Base-by-base conservation (phyloP, 2,329 filamentous ascomycete genomes). In the Fusarium setosum region DNA sequence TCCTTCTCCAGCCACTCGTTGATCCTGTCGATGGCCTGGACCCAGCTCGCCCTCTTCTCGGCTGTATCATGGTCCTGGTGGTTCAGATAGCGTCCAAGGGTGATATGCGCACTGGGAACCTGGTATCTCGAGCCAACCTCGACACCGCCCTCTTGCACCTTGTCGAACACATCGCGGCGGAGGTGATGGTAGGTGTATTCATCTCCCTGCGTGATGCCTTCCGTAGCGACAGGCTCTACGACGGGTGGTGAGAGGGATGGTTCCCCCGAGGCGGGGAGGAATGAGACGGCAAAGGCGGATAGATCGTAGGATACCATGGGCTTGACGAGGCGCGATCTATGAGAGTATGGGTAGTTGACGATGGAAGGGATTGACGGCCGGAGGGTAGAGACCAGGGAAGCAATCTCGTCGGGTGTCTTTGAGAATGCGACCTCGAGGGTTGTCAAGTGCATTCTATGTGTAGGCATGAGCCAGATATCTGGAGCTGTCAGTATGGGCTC, bases 161-260 rank as follows among this genome's bases (percentile, higher is more conserved):
- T 80, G 47, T 85, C 82, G 75, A 90, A 96, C 12, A 96, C 75
- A 73, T 97, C 93, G 5, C 90, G 86, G 4, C 95, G 89, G 9
- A 98, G 86, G 76, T 98, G 95, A 74, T 97, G 95, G 76, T 97
- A 97, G 0, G 92, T 94, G 78, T 93, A 97, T 2, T 69, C 73
- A 67, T 96, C 91, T 17, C 87, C 84, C 35, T 83, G 78, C 15
- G 81, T 75, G 13, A 77, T 76, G 40, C 72, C 69, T 12, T 68
- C 70, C 17, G 72, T 71, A n/a, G 70, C 65, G 26, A 79, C 76
- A 1, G 81, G 79, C 5, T 76, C 74, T 2, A 74, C 73, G 2
- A 83, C 77, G 5, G 78, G 57, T 1, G 83, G 81, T 12, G 76
- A 76, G 6, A 75, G 59, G 3, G 42, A 5, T 23, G 75, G 71